Percentiles rank a stretch among this genome's conserved stretches.
phyloP scores from a whole-genome alignment of 2,329 filamentous ascomycete genomes.

The Talaromyces sp. region DNA sequence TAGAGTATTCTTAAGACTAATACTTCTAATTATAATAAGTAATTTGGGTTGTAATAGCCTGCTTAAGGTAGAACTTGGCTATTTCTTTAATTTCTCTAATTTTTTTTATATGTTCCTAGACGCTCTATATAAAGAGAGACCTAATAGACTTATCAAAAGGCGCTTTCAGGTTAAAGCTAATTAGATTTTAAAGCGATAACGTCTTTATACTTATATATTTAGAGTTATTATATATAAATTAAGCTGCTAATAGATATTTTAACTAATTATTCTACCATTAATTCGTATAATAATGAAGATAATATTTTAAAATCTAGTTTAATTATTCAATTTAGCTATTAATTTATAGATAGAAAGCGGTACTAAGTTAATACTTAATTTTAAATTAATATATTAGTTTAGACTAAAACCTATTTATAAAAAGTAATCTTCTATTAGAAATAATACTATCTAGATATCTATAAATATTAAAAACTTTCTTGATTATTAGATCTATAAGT shows the following conservation, averaged over 20 bases:
- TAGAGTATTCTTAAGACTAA: not conserved
- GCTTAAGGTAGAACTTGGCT: not conserved
- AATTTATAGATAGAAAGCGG: not conserved
- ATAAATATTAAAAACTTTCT: not conserved
- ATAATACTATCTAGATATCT: not conserved
- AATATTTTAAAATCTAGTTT: not conserved
- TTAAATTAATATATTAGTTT: not conserved
- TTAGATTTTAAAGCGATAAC: not conserved
- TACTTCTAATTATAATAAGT: not conserved
- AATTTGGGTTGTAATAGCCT: not conserved
- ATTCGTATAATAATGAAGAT: not conserved
- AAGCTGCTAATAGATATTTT: not conserved
- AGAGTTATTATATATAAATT: not conserved
- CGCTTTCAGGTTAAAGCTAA: not conserved
- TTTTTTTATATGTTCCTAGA: too few species aligned
- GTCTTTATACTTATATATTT: not conserved
- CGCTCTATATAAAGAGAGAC: too few species aligned
- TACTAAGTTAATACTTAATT: not conserved
- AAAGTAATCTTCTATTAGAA: not conserved
- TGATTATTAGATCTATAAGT: not conserved
- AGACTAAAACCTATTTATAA: not conserved
- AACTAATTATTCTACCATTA: not conserved
- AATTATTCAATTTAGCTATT: not conserved
- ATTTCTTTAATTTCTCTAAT: not conserved
- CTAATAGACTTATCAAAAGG: not conserved